Evolutionary conservation across 2,329 filamentous ascomycete genomes (phyloP), one percentile per base, ranked within the genome.

Genomic region (Penicillium sp.): DNA sequence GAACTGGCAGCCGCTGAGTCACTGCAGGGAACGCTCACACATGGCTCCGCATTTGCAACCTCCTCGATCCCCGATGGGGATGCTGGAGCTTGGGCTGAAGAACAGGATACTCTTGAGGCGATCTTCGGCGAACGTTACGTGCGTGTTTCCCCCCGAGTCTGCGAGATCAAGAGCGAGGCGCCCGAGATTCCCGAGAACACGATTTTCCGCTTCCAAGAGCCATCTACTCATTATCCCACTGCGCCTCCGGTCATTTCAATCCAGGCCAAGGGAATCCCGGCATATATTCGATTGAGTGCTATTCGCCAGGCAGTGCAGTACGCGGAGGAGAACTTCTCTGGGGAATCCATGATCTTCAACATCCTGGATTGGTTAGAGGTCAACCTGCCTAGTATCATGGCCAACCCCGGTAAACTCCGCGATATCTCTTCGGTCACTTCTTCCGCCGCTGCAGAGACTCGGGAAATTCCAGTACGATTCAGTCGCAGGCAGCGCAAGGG

Each of bases 211-310:
- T 88, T 94, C 64, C 88, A 91, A 61, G 90, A 85, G 67, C 88
- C 92, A 1, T 85, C 85, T 3, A 82, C 74, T 15, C 76, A 85
- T 53, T 99, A 98, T 76, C 95, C 95, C 0, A 77, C 84, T 71
- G 70, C 86, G 75, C 77, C 87, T 80, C 82, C 89, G 1, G 85
- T 96, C 10, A 80, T 97, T 38, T 87, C 89, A 2, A 83, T 97
- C 35, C 78, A 86, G 51, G 84, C 88, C 28, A 85, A 86, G 56
- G 79, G 86, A 12, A 84, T 98, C 13, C 95, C 95, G 22, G 92
- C 95, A 3, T 97, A 99, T 72, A 96, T 98, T 72, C 91, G 94
- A 63, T 83, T 99, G 12, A 97, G 93, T 72, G 89, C 97, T 40
- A 87, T 95, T 70, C 89, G 91, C 69, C 89, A 91, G 76, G 88